Evolutionary conservation across 352 stramenopile species (phyloP), one percentile per base, ranked within the genome.

Genomic region (Phytopythium kandeliae): DNA sequence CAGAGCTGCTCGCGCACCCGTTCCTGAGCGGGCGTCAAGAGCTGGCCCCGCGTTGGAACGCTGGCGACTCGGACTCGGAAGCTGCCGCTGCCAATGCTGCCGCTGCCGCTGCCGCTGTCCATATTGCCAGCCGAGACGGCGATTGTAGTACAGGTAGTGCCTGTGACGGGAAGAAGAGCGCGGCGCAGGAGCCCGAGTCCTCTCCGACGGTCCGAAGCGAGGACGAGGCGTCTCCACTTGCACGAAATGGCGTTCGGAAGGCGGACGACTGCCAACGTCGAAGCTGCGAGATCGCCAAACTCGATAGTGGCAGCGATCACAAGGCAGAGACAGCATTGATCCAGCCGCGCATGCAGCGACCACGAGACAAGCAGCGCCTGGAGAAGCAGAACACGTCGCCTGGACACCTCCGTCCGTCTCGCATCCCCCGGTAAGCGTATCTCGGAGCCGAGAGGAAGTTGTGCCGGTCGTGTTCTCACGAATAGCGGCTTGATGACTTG

Each of bases 1-100:
- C 54, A 19, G 78, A 97, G 49, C 69, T 99, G n/a, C 65, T 99
- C 0, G 56, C 73, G 3, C 89, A 98, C 57, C 74, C 78, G 5
- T 99, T 99, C 62, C 55, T 98, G 9, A 48, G 19, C 33, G 22
- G 26, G 36, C 1, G 13, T 3, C 36, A n/a, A 28, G 37, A 41
- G 40, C 40, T 36, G 50, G 17, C 21, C 16, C 24, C 13, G 31
- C 22, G 22, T 58, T 51, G 34, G 19, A 43, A 17, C 21, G 37
- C 22, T 24, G 67, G 37, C 57, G 44, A 10, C 4, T 65, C 41
- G 49, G 53, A 17, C 26, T 61, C 45, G 25, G 59, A 49, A 24
- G 41, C 48, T 24, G 51, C 34, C 22, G 54, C 34, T 17, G 28
- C 42, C 36, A 62, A 59, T 45, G 21, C 16, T 58, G 10, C 16